phyloP scores from a whole-genome alignment of 257 asterid species.

The Gynochthodes officinalis region DNA sequence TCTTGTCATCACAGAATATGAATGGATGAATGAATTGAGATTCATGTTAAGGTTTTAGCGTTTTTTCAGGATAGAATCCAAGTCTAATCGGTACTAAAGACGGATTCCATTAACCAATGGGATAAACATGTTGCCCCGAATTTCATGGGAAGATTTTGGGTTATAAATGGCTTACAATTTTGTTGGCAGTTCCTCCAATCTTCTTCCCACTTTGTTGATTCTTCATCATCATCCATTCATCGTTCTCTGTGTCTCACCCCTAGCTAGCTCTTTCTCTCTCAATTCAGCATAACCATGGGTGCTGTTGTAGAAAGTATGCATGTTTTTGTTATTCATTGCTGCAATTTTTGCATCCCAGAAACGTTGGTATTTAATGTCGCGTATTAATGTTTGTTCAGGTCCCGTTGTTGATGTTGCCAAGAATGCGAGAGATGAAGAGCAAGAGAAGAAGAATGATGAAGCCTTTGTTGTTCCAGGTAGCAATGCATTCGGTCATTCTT shows the following conservation, averaged over 20 bases:
- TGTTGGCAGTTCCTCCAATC: too few relatives aligned
- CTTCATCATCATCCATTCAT: not conserved
- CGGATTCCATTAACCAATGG: too few relatives aligned
- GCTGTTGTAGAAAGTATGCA: not conserved
- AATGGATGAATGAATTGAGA: too few relatives aligned
- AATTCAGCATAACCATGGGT: not conserved
- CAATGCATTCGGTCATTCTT: conserved; percentile 19
- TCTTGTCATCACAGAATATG: too few relatives aligned
- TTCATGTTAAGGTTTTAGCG: too few relatives aligned
- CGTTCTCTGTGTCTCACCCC: not conserved
- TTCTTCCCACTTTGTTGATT: too few relatives aligned
- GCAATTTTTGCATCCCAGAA: not conserved
- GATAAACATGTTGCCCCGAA: too few relatives aligned
- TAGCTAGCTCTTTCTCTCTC: not conserved
- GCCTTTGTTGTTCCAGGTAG: conserved; percentile 6
- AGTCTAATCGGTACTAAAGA: too few relatives aligned
- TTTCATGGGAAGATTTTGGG: too few relatives aligned
- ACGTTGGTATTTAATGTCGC: too few relatives aligned
- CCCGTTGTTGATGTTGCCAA: not conserved
- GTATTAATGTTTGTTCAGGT: not conserved
- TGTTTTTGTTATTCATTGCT: not conserved
- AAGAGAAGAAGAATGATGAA: not conserved
- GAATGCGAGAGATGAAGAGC: not conserved
- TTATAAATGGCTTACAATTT: too few relatives aligned
- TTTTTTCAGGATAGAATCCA: too few relatives aligned